phyloP scores from a whole-genome alignment of 1,284 basidiomycete species.

The Papiliotrema laurentii region DNA sequence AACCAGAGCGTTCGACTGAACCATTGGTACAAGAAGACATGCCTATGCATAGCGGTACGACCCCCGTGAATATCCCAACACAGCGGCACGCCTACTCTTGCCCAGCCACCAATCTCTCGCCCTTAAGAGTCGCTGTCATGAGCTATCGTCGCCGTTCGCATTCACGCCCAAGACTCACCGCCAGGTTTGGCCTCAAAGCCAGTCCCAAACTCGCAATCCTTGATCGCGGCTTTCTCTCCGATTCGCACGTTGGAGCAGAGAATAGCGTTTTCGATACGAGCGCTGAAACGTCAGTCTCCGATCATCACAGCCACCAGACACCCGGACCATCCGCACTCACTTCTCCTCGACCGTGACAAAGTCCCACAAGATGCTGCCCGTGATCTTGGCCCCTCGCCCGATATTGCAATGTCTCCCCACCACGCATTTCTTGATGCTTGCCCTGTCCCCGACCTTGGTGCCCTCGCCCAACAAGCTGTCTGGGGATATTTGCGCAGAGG shows the following conservation, averaged over 20 bases:
- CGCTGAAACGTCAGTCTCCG: conserved; percentile 57
- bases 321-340: no score
- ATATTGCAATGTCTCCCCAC: conserved; percentile 85
- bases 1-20: no score
- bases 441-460: conserved; percentile 75
- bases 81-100: conserved; percentile 26
- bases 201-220: conserved; percentile 79
- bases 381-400: conserved; percentile 78
- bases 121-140: conserved; percentile 54
- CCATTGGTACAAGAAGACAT: neutral
- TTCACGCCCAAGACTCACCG: conserved; percentile 52
- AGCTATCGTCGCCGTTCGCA: neutral
- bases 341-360: conserved; percentile 68
- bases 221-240: conserved; percentile 71
- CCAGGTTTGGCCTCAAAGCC: conserved; percentile 74
- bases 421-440: conserved; percentile 79
- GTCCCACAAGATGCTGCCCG: conserved; percentile 83
- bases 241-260: conserved; percentile 76
- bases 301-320: no score
- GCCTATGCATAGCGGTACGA: neutral
- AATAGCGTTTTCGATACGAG: conserved; percentile 83
- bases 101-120: conserved; percentile 58
- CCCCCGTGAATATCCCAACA: no score
- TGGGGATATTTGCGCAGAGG: conserved; percentile 75
- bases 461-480: conserved; percentile 80